Evolutionary conservation across 1,284 basidiomycete species (phyloP).

Genomic region (Leccinum pachyderme): DNA sequence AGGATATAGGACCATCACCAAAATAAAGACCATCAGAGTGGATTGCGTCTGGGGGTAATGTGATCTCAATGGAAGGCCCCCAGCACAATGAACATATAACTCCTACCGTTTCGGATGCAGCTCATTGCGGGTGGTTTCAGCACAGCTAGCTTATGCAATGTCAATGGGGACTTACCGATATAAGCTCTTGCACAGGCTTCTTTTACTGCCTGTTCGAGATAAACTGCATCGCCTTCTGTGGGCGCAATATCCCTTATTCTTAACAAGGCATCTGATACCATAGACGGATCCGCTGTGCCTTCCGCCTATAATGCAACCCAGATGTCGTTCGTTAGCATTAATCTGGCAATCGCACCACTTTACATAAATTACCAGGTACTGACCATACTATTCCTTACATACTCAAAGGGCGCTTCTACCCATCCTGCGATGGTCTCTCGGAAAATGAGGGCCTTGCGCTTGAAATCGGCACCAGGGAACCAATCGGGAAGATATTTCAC

Average conservation of each 20-base stretch:
- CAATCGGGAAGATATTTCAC: constrained; percentile 23
- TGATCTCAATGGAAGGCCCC: constrained; percentile 9
- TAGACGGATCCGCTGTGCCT: constrained; percentile 21
- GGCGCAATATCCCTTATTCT: constrained; percentile 6
- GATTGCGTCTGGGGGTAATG: constrained; percentile 39
- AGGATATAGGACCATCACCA: constrained; percentile 50
- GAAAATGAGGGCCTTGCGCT: constrained; percentile 12
- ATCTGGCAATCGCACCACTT: neutral
- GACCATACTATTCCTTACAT: constrained; percentile 23
- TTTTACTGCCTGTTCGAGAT: constrained; percentile 21
- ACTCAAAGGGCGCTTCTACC: constrained; percentile 24
- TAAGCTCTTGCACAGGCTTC: constrained; percentile 22
- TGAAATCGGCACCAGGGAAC: constrained; percentile 25
- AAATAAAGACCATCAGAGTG: constrained; percentile 45
- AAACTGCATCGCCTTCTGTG: constrained; percentile 8
- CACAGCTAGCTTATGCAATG: constrained; percentile 4
- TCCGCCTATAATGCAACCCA: constrained; percentile 9
- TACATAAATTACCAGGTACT: constrained; percentile 2
- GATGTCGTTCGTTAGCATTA: constrained; percentile 5
- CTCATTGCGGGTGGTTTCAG: constrained; percentile 5
- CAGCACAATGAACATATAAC: neutral
- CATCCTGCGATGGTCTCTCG: constrained; percentile 5
- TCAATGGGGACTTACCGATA: constrained; percentile 8
- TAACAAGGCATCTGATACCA: constrained; percentile 23
- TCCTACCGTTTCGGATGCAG: constrained; percentile 27